Conservation (phyloP, 331 rosid species). For the Rosa hybrid region DNA sequence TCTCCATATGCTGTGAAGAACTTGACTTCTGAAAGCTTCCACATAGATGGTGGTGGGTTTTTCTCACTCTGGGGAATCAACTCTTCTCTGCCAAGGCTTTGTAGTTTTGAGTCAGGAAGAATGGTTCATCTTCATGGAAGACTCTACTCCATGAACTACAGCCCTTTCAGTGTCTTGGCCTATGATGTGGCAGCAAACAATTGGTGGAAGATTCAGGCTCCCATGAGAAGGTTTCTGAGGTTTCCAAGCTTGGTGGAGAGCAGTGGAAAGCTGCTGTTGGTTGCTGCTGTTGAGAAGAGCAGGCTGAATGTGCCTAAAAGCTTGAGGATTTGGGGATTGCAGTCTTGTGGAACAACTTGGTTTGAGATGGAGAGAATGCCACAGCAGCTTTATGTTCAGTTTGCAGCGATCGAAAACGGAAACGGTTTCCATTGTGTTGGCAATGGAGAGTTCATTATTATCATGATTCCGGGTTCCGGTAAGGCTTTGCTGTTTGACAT, state of each 20-base stretch:
- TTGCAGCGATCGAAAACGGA: constrained; percentile 60
- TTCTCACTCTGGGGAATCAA: constrained; percentile 82
- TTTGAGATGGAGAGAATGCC: constrained; percentile 95
- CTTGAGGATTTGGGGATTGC: constrained; percentile 80
- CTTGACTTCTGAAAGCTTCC: constrained; percentile 78
- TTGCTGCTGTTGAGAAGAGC: constrained; percentile 91
- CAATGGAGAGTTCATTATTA: constrained; percentile 72
- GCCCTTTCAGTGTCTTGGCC: constrained; percentile 78
- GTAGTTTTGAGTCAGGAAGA: constrained; percentile 79
- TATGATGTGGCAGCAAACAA: constrained; percentile 52
- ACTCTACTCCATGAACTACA: constrained; percentile 85
- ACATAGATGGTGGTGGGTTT: constrained; percentile 78
- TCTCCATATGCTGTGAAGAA: constrained; percentile 93
- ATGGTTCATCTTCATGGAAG: constrained; percentile 69
- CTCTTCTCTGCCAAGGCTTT: constrained; percentile 71
- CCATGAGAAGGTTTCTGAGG: constrained; percentile 79
- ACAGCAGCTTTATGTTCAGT: constrained; percentile 67
- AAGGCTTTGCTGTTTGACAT: constrained; percentile 68
- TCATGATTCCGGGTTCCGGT: constrained; percentile 50
- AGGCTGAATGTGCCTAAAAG: constrained; percentile 85
- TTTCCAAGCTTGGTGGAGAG: constrained; percentile 78
- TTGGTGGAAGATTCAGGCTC: constrained; percentile 93
- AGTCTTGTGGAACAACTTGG: constrained; percentile 80
- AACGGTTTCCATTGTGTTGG: constrained; percentile 79
- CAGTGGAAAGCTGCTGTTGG: constrained; percentile 55